Conservation (phyloP, 192 early-diverging fungal species). For the Coemansia sp. region DNA sequence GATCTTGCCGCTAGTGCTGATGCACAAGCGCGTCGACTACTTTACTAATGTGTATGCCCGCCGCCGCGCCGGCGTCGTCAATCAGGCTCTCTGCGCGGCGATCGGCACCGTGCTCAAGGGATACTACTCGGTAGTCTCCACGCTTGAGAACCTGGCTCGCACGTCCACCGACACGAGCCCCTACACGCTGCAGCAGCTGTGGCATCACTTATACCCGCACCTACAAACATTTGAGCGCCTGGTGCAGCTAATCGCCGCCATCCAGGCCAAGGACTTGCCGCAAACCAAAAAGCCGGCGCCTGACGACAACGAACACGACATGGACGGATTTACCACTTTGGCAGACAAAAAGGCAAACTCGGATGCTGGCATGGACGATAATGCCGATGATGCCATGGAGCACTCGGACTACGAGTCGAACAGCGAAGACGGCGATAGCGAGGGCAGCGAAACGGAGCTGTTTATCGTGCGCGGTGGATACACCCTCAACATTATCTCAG, state of each 20-base stretch:
- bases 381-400: constrained; percentile 13
- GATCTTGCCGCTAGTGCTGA: constrained; percentile 75
- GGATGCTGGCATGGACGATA: constrained; percentile 7
- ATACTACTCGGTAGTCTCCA: constrained; percentile 79
- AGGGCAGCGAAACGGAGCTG: constrained; percentile 33
- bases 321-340: constrained; percentile 25
- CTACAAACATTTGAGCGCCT: constrained; percentile 58
- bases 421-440: constrained; percentile 18
- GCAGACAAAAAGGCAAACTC: constrained; percentile 23
- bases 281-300: constrained; percentile 9
- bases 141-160: constrained; percentile 84
- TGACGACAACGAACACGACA: constrained; percentile 2
- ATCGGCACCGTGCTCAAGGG: constrained; percentile 78
- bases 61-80: constrained; percentile 82
- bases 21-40: constrained; percentile 72
- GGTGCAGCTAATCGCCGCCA: constrained; percentile 53
- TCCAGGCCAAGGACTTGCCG: constrained; percentile 44
- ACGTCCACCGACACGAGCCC: constrained; percentile 51
- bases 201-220: constrained; percentile 86
- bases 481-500: constrained; percentile 73
- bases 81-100: constrained; percentile 87
- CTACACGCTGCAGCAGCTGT: constrained; percentile 91
- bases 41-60: constrained; percentile 75
- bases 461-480: constrained; percentile 72
- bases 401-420: not conserved